Evolutionary conservation across 192 early-diverging fungal species (phyloP).

Genomic region (Entomortierella beljakovae): DNA sequence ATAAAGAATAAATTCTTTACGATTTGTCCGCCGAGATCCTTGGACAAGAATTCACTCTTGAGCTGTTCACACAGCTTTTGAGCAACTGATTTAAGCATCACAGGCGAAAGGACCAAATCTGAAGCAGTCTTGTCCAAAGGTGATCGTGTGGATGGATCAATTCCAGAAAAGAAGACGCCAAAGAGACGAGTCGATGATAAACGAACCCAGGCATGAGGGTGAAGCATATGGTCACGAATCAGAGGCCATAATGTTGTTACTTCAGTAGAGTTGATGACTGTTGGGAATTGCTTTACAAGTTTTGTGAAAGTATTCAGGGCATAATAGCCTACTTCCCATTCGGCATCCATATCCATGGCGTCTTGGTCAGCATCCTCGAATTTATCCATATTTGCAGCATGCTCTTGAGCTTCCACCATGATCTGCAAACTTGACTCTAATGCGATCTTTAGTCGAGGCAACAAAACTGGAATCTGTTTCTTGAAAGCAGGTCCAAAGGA

Average conservation of each 20-base stretch:
- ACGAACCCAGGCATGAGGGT: slow-evolving; percentile 95
- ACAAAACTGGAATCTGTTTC: slow-evolving; percentile 61
- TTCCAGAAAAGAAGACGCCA: slow-evolving; percentile 80
- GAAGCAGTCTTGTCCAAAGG: slow-evolving; percentile 28
- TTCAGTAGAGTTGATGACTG: slow-evolving; percentile 58
- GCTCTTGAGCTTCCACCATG: slow-evolving; percentile 59
- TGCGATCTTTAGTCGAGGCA: slow-evolving; percentile 63
- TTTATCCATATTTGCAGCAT: slow-evolving; percentile 28
- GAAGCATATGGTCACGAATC: slow-evolving; percentile 73
- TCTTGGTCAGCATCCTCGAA: slow-evolving; percentile 45
- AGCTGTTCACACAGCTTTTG: slow-evolving; percentile 71
- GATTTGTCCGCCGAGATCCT: slow-evolving; percentile 88
- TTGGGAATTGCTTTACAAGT: slow-evolving; percentile 68
- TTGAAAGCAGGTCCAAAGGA: slow-evolving; percentile 74
- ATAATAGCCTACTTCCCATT: slow-evolving; percentile 92
- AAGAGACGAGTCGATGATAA: slow-evolving; percentile 74
- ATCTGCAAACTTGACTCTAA: slow-evolving; percentile 58
- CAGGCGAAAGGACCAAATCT: slow-evolving; percentile 45
- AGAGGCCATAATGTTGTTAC: slow-evolving; percentile 75
- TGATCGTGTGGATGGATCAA: slow-evolving; percentile 67
- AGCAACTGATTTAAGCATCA: slow-evolving; percentile 64
- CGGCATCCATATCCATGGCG: slow-evolving; percentile 67
- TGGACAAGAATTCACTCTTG: slow-evolving; percentile 70
- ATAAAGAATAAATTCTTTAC: slow-evolving; percentile 96
- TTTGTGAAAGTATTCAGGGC: slow-evolving; percentile 81